Percentiles rank a stretch among this genome's conserved stretches.
Evolutionary conservation across 1,284 basidiomycete species (phyloP).

Genomic region (Marasmius sp.): DNA sequence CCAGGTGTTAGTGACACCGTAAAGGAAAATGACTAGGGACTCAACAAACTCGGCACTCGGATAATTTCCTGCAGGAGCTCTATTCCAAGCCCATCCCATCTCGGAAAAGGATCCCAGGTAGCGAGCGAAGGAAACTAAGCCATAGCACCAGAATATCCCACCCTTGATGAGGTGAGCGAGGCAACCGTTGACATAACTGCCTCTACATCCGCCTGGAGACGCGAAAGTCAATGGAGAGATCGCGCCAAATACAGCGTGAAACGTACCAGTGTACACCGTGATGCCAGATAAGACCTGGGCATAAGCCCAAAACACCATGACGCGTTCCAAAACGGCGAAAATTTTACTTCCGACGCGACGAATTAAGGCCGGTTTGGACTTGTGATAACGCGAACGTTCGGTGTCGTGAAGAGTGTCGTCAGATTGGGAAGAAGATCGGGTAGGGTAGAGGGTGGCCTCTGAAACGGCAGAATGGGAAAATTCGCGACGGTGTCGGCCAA

Average conservation of each 20-base stretch:
- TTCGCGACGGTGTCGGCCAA: constrained; percentile 39
- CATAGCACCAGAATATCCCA: constrained; percentile 89
- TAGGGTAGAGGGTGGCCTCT: constrained; percentile 54
- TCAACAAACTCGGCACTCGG: constrained; percentile 88
- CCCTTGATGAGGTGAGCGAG: constrained; percentile 95
- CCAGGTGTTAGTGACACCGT: constrained; percentile 93
- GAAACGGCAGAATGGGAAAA: constrained; percentile 43
- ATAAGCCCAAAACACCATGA: constrained; percentile 69
- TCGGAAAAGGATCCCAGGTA: constrained; percentile 91
- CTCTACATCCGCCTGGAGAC: constrained; percentile 66
- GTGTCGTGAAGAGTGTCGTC: constrained; percentile 65
- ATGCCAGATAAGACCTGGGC: constrained; percentile 67
- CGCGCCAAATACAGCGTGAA: background rate
- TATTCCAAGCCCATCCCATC: constrained; percentile 96
- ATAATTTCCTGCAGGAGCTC: constrained; percentile 46
- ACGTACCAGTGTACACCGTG: constrained; percentile 67
- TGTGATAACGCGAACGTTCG: constrained; percentile 21
- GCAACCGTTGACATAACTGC: constrained; percentile 77
- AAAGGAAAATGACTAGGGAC: constrained; percentile 83
- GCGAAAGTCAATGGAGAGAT: constrained; percentile 2
- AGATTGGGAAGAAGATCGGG: constrained; percentile 47
- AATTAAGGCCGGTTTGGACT: constrained; percentile 27
- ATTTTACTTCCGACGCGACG: constrained; percentile 40
- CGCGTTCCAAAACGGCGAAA: constrained; percentile 60
- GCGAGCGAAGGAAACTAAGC: constrained; percentile 84